Evolutionary conservation across 441 rosid species (phyloP), one percentile per base, ranked within the genome.

Genomic region (Dalechampia spathulata): DNA sequence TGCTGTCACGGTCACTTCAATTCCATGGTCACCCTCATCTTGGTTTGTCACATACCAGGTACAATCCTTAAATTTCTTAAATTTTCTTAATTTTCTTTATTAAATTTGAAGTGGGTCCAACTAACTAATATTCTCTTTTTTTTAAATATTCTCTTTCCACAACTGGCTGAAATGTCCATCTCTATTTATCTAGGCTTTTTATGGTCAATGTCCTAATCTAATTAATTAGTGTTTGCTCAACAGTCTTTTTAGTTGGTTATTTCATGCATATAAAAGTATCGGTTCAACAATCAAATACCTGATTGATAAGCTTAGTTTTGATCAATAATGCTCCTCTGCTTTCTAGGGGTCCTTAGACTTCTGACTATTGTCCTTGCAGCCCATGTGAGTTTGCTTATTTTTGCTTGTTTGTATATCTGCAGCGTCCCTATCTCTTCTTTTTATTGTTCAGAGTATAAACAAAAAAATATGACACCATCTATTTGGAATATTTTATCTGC

Each of bases 1-100:
- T 74, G 78, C 71, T 65, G 71, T 78, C 74, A 55, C 36, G 52
- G 71, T 67, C 82, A 69, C 68, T 65, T 79, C 80, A 65, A 68
- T 76, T 66, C 69, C 66, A 21, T 68, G 62, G 67, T 62, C 75
- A 49, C 62, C 36, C 57, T 70, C 70, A 48, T 70, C 55, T 60
- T 55, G 58, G 25, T 52, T 62, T 52, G 56, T 52, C 63, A 49
- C 41, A 49, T 7, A 54, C 57, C 74, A 62, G 77, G 73, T 64
- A 70, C 72, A 41, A 47, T 57, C 70, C 70, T 59, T 58, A 26
- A 47, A 42, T 66, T 70, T 63, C 38, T 11, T 19, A 42, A 55
- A 44, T 16, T 50, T n/a, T 41, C 55, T n/a, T n/a, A n/a, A n/a
- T n/a, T n/a, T n/a, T n/a, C n/a, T n/a, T n/a, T 49, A 30, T 38